phyloP scores from a whole-genome alignment of 306 rosid genomes.

The Cyclanthera cordifolia region DNA sequence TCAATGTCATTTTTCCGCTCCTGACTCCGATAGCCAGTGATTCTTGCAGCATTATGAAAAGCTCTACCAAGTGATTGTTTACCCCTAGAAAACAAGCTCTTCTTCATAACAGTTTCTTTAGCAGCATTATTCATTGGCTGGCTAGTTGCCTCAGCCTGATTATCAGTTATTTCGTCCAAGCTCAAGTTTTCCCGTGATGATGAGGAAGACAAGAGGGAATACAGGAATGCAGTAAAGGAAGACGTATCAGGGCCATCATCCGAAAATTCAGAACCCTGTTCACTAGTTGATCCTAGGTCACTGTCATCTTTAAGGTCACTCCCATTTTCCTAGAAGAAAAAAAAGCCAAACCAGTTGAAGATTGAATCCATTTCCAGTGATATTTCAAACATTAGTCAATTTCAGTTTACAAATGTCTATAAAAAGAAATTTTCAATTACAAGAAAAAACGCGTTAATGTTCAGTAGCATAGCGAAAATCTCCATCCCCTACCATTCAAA shows the following conservation, averaged over 20 bases:
- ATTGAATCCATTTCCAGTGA: background rate
- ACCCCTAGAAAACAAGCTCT: slow-evolving; percentile 55
- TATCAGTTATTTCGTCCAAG: slow-evolving; percentile 26
- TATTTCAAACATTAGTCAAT: background rate
- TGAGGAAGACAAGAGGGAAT: slow-evolving; percentile 56
- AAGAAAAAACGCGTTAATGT: background rate
- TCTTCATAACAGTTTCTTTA: slow-evolving; percentile 50
- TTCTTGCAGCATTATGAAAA: slow-evolving; percentile 41
- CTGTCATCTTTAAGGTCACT: slow-evolving; percentile 22
- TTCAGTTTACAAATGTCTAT: background rate
- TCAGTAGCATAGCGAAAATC: background rate
- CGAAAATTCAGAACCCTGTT: slow-evolving; percentile 27
- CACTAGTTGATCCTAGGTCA: slow-evolving; percentile 29
- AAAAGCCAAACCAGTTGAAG: background rate
- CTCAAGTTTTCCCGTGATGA: slow-evolving; percentile 30
- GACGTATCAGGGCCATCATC: slow-evolving; percentile 93
- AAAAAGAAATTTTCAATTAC: background rate
- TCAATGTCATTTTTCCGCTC: slow-evolving; percentile 33
- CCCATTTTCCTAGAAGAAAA: slow-evolving; percentile 42
- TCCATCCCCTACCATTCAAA: background rate
- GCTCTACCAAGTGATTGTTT: slow-evolving; percentile 57
- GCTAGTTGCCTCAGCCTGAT: slow-evolving; percentile 19
- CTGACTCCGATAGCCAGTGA: slow-evolving; percentile 41
- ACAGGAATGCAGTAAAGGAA: slow-evolving; percentile 72
- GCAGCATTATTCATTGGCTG: slow-evolving; percentile 22